Percentiles rank a stretch among this genome's conserved stretches.
Evolutionary conservation across 2,329 filamentous ascomycete species (phyloP).

Genomic region (Massarina eburnea): DNA sequence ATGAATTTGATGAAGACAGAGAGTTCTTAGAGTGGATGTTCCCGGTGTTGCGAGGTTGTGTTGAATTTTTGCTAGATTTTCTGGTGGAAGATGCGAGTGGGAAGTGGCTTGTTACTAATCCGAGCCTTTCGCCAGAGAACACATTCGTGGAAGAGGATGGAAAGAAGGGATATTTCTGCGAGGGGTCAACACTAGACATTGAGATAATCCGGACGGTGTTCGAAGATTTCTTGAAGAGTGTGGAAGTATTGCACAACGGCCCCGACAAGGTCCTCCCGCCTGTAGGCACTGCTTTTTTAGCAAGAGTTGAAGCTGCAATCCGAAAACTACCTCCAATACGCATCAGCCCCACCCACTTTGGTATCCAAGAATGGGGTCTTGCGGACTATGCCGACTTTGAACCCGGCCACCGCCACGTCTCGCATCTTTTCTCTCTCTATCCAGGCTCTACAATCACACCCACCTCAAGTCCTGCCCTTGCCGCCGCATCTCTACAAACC

Average conservation of each 20-base stretch:
- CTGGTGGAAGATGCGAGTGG: too few relatives aligned
- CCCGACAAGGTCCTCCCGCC: background rate
- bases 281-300: too few relatives aligned
- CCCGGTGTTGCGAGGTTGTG: slow-evolving; percentile 59
- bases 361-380: background rate
- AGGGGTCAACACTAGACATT: background rate
- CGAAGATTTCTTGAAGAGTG: background rate
- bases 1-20: slow-evolving; percentile 53
- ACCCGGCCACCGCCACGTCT: background rate
- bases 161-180: background rate
- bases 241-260: background rate
- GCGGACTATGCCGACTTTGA: background rate
- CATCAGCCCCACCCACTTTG: background rate
- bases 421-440: background rate
- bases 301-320: background rate
- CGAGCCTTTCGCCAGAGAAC: background rate
- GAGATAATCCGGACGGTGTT: background rate
- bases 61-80: slow-evolving; percentile 31
- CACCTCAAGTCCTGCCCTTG: background rate
- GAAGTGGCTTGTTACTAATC: background rate
- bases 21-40: slow-evolving; percentile 50
- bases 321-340: background rate
- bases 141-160: background rate
- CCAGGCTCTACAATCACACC: background rate
- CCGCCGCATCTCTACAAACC: background rate